Conservation (phyloP, 2,329 filamentous ascomycete species). For the Albifimbria verrucaria region DNA sequence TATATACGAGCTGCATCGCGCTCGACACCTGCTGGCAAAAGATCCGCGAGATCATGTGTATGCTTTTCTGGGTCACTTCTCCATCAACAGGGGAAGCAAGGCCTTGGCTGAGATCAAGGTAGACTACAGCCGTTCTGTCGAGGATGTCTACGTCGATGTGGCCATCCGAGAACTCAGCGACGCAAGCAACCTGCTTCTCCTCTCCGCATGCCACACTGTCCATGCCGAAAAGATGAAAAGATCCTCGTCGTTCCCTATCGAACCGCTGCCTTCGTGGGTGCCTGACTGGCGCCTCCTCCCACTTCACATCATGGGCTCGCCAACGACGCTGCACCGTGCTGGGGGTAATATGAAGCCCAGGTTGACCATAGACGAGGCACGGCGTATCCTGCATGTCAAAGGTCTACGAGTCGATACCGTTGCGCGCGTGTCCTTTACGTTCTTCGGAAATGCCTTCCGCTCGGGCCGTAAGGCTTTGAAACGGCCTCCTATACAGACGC, state of each 20-base stretch:
- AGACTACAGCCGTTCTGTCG: constrained; percentile 25
- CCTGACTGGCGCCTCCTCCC: constrained; percentile 33
- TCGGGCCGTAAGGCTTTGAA: constrained; percentile 12
- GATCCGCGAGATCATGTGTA: constrained; percentile 32
- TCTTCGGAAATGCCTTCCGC: constrained; percentile 28
- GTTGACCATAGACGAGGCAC: constrained; percentile 21
- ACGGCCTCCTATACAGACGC: constrained; percentile 21
- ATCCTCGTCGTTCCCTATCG: background rate
- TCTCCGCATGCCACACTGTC: constrained; percentile 24
- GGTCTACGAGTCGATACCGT: constrained; percentile 25
- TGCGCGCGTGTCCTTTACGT: constrained; percentile 20
- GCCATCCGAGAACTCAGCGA: constrained; percentile 24
- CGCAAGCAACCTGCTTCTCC: constrained; percentile 22
- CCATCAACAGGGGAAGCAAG: constrained; percentile 18
- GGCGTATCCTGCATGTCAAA: constrained; percentile 19
- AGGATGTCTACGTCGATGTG: constrained; percentile 30
- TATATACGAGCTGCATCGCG: constrained; percentile 32
- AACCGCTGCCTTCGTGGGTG: constrained; percentile 30
- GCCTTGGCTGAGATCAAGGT: constrained; percentile 19
- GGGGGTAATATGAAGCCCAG: constrained; percentile 20
- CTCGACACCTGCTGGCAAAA: constrained; percentile 26
- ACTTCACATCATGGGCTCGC: constrained; percentile 28
- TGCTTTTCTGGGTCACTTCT: constrained; percentile 33
- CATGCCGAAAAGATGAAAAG: constrained; percentile 10
- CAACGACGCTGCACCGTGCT: constrained; percentile 27